Base-by-base conservation (phyloP, 192 early-diverging fungal genomes). In the Umbelopsis isabellina region DNA sequence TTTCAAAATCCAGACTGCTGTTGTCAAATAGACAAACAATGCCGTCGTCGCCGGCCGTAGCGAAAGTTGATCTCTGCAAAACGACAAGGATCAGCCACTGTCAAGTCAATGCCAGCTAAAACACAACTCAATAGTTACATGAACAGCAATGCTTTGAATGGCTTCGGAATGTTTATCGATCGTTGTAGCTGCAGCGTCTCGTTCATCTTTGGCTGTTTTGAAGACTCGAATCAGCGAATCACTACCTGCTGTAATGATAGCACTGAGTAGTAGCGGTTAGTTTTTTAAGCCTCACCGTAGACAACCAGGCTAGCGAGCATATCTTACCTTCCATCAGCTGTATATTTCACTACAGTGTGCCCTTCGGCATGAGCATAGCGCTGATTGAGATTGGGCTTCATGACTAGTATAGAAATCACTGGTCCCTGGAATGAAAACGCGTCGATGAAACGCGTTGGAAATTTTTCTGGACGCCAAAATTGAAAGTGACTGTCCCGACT, bases 1-100 rank as follows among this genome's bases (percentile, higher is more conserved):
- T 71, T 25, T 67, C 37, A 25, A 77, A 68, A 21, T 55, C 49
- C 18, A 72, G 77, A 35, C 30, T 46, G 11, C 51, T 72, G 8
- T 33, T 64, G 16, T 65, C 41, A 45, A 68, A 68, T 16, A 81
- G n/a, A 2, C 41, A 15, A 1, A 81, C 79, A 15, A 55, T 27
- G 25, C 73, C 72, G 48, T 81, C 75, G 11, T 61, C 58, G 25
- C 55, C 65, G 18, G 75, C 75, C 16, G 72, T 69, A 50, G 52
- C 77, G 65, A 75, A 72, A 1, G 45, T 15, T 15, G 65, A 18
- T 55, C 41, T 50, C 50, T 74, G 37, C 15, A 13, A 18, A 49
- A 30, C 21, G 33, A 12, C 2, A 71, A 61, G 10, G 8, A 20
- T 48, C 49, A 23, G 21, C 6, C 27, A 44, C n/a, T 23, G 53